A percentile compares a stretch with the other conserved stretches of the same genome.
Conservation (phyloP, 2,329 filamentous ascomycete species). For the Phialocephala sp. region DNA sequence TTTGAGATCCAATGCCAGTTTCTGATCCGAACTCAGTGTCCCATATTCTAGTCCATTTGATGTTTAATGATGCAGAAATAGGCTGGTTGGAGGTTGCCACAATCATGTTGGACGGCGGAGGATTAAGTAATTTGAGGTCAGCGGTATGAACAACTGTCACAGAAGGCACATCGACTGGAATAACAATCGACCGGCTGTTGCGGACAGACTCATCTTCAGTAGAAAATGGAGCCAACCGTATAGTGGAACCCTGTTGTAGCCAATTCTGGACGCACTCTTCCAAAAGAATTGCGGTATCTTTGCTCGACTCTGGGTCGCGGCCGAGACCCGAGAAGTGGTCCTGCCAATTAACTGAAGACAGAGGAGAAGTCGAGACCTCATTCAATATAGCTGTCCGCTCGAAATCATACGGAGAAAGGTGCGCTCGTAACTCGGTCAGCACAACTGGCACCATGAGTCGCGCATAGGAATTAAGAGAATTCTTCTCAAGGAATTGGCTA, state of each 20-base stretch:
- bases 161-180: constrained; percentile 88
- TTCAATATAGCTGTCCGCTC: constrained; percentile 62
- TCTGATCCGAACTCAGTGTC: constrained; percentile 50
- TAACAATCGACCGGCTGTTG: constrained; percentile 70
- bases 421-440: constrained; percentile 50
- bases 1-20: constrained; percentile 15
- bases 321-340: constrained; percentile 58
- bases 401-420: constrained; percentile 57
- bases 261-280: constrained; percentile 37
- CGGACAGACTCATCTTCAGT: constrained; percentile 38
- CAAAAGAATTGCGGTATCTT: constrained; percentile 38
- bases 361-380: constrained; percentile 54
- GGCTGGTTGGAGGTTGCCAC: constrained; percentile 68
- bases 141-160: constrained; percentile 84
- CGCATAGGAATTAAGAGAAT: constrained; percentile 52
- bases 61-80: constrained; percentile 64
- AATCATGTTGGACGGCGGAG: constrained; percentile 43
- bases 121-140: constrained; percentile 61
- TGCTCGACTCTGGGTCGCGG: constrained; percentile 28
- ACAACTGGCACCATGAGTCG: constrained; percentile 54
- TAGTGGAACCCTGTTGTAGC: constrained; percentile 34
- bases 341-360: constrained; percentile 55
- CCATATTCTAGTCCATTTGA: constrained; percentile 69
- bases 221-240: constrained; percentile 34
- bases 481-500: constrained; percentile 46